Conservation (phyloP, 2,329 filamentous ascomycete species). For the Coniochaeta hoffmannii region DNA sequence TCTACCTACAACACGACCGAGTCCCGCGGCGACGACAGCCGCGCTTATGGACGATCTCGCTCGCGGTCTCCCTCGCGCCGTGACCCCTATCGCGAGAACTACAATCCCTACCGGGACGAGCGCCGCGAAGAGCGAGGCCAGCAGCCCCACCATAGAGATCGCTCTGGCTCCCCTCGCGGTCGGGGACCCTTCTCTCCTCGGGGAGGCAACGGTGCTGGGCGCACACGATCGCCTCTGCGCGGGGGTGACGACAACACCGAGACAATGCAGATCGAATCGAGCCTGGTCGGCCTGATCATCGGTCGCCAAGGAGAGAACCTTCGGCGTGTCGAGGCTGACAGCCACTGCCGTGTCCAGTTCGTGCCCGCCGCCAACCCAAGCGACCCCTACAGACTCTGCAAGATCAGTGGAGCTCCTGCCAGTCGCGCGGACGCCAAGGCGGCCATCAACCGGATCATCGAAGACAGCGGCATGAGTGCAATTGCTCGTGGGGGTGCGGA, state of each 20-base stretch:
- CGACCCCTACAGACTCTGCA: constrained; percentile 72
- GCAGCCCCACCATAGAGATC: constrained; percentile 52
- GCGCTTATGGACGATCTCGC: constrained; percentile 56
- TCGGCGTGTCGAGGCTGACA: constrained; percentile 75
- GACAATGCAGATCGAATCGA: constrained; percentile 79
- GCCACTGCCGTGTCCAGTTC: constrained; percentile 80
- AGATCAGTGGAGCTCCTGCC: constrained; percentile 67
- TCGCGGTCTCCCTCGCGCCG: constrained; percentile 67
- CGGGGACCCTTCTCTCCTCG: constrained; percentile 52
- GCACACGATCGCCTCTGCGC: constrained; percentile 67
- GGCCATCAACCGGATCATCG: constrained; percentile 81
- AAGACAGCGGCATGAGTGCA: constrained; percentile 64
- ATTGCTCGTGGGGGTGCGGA: constrained; percentile 31
- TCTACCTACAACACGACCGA: constrained; percentile 34
- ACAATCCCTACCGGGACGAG: constrained; percentile 81
- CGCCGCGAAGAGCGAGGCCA: constrained; percentile 61
- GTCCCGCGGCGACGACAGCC: constrained; percentile 36
- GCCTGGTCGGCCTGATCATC: constrained; percentile 83
- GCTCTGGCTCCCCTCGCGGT: constrained; percentile 57
- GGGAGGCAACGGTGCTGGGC: constrained; percentile 43
- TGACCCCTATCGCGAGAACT: constrained; percentile 65
- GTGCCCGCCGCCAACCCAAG: constrained; percentile 66
- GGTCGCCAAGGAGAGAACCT: constrained; percentile 86
- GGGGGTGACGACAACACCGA: constrained; percentile 65
- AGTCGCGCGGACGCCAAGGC: constrained; percentile 71